Evolutionary conservation across 495 filamentous ascomycete genomes (phyloP).

Genomic region (Aspergillus taichungensis): DNA sequence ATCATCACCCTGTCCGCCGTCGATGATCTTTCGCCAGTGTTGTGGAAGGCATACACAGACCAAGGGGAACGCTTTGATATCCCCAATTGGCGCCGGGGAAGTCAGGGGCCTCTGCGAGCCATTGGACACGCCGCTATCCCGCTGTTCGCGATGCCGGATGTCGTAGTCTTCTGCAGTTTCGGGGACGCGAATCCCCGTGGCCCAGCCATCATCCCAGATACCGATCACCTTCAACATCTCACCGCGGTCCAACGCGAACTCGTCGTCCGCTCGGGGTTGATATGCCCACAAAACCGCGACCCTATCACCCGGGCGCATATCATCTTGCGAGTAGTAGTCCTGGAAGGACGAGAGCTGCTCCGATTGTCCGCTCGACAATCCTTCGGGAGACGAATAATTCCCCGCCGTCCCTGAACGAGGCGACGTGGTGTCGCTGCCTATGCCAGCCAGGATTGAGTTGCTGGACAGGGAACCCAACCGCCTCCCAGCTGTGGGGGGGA

Average conservation of each 20-base stretch:
- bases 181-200: conserved; percentile 76
- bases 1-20: conserved; percentile 49
- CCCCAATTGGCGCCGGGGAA: conserved; percentile 64
- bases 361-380: conserved; percentile 77
- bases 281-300: conserved; percentile 96
- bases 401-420: conserved; percentile 63
- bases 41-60: conserved; percentile 97
- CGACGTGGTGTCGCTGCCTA: conserved; percentile 58
- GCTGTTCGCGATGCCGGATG: conserved; percentile 60
- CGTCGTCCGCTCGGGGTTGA: conserved; percentile 83
- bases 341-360: conserved; percentile 95
- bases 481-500: conserved; percentile 57
- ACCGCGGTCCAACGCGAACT: conserved; percentile 87
- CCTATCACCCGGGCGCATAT: conserved; percentile 84
- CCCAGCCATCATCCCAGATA: conserved; percentile 99
- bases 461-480: conserved; percentile 88
- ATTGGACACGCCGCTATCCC: conserved; percentile 90
- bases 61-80: conserved; percentile 96
- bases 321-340: conserved; percentile 96
- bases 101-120: conserved; percentile 53
- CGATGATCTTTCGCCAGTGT: conserved; percentile 95
- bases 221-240: conserved; percentile 99
- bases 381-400: conserved; percentile 75
- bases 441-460: conserved; percentile 61
- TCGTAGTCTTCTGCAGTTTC: conserved; percentile 88